These are phyloP conservation scores for Zygoascus biomembranicola DNA, from an alignment of 805 yeast genomes.

Conservation along the genomic window DNA sequence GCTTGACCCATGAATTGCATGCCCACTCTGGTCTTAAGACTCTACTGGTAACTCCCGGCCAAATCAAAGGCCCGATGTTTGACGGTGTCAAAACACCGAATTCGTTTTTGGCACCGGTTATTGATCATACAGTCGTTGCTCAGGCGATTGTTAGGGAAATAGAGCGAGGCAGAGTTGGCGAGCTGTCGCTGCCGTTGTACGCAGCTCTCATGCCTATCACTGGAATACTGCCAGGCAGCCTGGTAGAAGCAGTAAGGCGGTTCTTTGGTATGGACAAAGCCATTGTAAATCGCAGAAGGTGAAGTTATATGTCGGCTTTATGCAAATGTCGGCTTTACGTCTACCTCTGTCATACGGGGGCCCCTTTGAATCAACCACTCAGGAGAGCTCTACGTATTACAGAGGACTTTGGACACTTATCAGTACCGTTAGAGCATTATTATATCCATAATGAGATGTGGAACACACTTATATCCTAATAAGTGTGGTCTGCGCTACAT, in stretches of 20 bases:
- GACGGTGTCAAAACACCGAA: constrained; percentile 68
- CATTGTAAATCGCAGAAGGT: constrained; percentile 4
- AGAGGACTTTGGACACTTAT: no score
- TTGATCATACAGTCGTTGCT: constrained; percentile 66
- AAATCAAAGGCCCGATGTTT: constrained; percentile 69
- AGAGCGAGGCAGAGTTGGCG: constrained; percentile 38
- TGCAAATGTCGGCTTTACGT: no score
- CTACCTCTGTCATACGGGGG: no score
- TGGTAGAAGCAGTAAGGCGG: constrained; percentile 9
- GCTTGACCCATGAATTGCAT: constrained; percentile 56
- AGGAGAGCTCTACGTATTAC: no score
- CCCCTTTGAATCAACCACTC: no score
- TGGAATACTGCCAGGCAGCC: constrained; percentile 8
- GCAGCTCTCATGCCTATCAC: constrained; percentile 10
- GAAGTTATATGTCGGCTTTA: no score
- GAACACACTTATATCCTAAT: no score
- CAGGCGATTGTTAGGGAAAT: constrained; percentile 45
- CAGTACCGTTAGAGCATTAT: no score
- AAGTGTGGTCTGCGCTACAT: no score
- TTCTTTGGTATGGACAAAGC: constrained; percentile 15
- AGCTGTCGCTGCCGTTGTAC: constrained; percentile 14
- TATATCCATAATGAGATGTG: no score
- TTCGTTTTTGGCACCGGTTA: constrained; percentile 68
- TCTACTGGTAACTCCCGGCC: constrained; percentile 80
- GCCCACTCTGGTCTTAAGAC: constrained; percentile 45